Percentiles rank a stretch among this genome's conserved stretches.
phyloP scores from a whole-genome alignment of 2,329 filamentous ascomycete species.

The Epichloe gansuensis region DNA sequence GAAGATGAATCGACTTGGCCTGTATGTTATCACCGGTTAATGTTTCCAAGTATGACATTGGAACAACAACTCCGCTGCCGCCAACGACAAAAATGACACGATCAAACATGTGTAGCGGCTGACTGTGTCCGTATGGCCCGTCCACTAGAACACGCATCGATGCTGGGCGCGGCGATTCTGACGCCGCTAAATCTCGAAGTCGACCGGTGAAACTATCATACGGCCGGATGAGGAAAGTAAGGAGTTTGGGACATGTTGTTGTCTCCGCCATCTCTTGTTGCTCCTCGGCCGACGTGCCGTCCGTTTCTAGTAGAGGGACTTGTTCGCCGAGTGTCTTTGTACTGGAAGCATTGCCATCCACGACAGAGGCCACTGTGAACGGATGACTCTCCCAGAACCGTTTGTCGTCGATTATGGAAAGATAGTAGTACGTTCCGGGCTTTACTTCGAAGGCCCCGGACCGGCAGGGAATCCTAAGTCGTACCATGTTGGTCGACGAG shows the following conservation, averaged over 20 bases:
- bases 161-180: constrained; percentile 13
- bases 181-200: constrained; percentile 20
- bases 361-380: constrained; percentile 30
- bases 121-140: constrained; percentile 31
- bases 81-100: constrained; percentile 31
- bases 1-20: constrained; percentile 19
- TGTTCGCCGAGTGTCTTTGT: constrained; percentile 17
- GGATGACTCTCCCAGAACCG: constrained; percentile 38
- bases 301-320: constrained; percentile 18
- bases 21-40: constrained; percentile 12
- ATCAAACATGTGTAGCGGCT: constrained; percentile 25
- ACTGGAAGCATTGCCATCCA: constrained; percentile 6
- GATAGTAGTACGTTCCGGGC: constrained; percentile 33
- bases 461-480: constrained; percentile 25
- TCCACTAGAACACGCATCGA: constrained; percentile 28
- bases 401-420: constrained; percentile 28
- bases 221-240: constrained; percentile 33
- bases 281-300: constrained; percentile 4
- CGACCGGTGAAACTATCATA: constrained; percentile 32
- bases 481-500: constrained; percentile 27
- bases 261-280: not conserved
- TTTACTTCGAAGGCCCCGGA: constrained; percentile 21
- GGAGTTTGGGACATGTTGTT: constrained; percentile 6
- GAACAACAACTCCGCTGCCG: constrained; percentile 32
- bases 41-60: constrained; percentile 25